Evolutionary conservation across 176 grass and related monocot genomes (phyloP).

Genomic region (Bothriochloa decipiens): DNA sequence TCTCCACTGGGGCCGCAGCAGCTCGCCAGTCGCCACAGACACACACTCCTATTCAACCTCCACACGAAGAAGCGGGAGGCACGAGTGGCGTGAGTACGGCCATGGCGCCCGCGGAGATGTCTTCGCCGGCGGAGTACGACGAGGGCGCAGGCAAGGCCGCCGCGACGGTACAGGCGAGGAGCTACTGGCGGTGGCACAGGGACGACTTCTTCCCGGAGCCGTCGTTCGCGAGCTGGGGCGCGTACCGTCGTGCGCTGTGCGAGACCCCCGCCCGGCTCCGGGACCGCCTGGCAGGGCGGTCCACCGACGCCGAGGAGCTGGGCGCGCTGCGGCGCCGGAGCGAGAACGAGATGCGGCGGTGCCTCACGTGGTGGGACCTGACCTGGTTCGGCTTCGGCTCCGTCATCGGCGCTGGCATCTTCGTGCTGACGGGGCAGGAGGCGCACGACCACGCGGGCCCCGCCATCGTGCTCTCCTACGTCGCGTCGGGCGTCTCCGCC

Average conservation of each 20-base stretch:
- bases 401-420: conserved; percentile 89
- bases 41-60: neutral
- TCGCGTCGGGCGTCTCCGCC: conserved; percentile 76
- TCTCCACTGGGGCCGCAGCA: neutral
- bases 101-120: conserved; percentile 28
- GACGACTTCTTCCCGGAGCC: conserved; percentile 95
- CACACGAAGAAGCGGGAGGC: conserved; percentile 16
- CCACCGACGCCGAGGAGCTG: conserved; percentile 68
- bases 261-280: conserved; percentile 51
- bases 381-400: conserved; percentile 96
- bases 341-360: conserved; percentile 91
- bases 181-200: conserved; percentile 86
- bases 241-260: conserved; percentile 56
- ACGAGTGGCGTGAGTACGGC: neutral
- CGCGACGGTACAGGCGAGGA: neutral
- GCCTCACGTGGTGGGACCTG: conserved; percentile 97
- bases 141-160: neutral
- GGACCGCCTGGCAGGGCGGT: conserved; percentile 70
- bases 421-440: conserved; percentile 85
- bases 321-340: conserved; percentile 66
- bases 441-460: conserved; percentile 84
- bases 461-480: conserved; percentile 85
- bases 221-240: conserved; percentile 80
- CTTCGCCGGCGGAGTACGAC: neutral
- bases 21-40: neutral